Conservation (phyloP, 2,329 filamentous ascomycete genomes). For the Paramyrothecium sp. region DNA sequence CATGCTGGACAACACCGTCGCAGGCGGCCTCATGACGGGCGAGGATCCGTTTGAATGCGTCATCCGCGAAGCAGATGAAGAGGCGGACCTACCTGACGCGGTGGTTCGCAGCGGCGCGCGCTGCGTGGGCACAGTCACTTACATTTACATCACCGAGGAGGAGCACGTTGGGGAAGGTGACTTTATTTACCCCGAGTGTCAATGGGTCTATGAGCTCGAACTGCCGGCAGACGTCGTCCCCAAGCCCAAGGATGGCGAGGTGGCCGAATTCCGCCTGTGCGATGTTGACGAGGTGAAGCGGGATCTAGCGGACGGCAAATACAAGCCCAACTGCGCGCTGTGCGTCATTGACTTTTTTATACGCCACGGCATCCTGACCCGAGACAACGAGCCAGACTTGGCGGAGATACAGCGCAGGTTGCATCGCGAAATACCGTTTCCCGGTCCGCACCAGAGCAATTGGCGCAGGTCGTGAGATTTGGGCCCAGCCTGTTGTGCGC, state of each 20-base stretch:
- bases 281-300: slow-evolving; percentile 72
- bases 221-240: slow-evolving; percentile 67
- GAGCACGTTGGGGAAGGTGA: slow-evolving; percentile 77
- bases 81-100: slow-evolving; percentile 74
- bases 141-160: slow-evolving; percentile 77
- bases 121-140: slow-evolving; percentile 72
- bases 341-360: slow-evolving; percentile 89
- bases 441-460: slow-evolving; percentile 56
- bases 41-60: slow-evolving; percentile 80
- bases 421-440: slow-evolving; percentile 80
- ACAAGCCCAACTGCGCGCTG: slow-evolving; percentile 90
- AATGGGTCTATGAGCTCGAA: slow-evolving; percentile 89
- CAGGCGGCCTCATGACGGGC: slow-evolving; percentile 72
- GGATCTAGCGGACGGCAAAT: slow-evolving; percentile 69
- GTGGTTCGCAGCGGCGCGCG: slow-evolving; percentile 62
- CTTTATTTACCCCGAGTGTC: slow-evolving; percentile 83
- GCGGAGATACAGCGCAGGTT: slow-evolving; percentile 72
- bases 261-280: slow-evolving; percentile 79
- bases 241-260: slow-evolving; percentile 82
- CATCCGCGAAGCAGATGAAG: slow-evolving; percentile 83
- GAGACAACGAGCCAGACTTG: slow-evolving; percentile 76
- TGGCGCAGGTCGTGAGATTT: slow-evolving; percentile 18
- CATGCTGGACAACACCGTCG: slow-evolving; percentile 96
- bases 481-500: neutral
- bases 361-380: slow-evolving; percentile 75